Conservation (phyloP, 768 basidiomycete genomes). For the Calocera cornea region DNA sequence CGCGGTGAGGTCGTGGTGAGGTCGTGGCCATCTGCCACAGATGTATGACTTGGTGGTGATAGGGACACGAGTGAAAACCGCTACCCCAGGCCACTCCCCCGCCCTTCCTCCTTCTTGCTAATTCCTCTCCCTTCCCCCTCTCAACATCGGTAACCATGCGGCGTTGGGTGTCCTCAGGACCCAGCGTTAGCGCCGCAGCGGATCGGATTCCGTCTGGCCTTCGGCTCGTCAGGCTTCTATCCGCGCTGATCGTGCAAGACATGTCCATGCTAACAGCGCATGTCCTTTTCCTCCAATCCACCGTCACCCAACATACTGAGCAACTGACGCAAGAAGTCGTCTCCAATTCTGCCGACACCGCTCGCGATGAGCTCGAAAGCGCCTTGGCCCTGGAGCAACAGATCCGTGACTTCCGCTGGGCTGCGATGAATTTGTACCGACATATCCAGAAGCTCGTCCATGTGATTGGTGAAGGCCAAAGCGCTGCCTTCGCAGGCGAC, state of each 20-base stretch:
- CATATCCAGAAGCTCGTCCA: background rate
- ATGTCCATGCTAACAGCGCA: background rate
- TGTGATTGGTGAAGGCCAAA: background rate
- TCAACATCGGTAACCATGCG: background rate
- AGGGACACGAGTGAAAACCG: too few species aligned
- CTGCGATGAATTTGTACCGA: background rate
- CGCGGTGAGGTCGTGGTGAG: too few species aligned
- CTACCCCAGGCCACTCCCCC: background rate
- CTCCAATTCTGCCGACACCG: background rate
- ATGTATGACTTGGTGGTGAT: too few species aligned
- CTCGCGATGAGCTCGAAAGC: background rate
- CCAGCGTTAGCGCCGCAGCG: background rate
- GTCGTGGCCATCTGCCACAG: too few species aligned
- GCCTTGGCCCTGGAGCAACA: background rate
- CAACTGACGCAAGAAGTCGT: background rate
- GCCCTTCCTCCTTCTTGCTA: background rate
- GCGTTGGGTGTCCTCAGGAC: background rate
- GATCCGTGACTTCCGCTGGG: background rate
- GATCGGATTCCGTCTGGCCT: background rate
- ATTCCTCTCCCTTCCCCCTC: background rate
- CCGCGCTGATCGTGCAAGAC: background rate
- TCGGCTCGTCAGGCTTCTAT: background rate
- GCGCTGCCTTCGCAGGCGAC: background rate
- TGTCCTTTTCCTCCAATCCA: background rate
- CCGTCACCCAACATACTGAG: background rate